Evolutionary conservation across 208 protist species (phyloP), one percentile per base, ranked within the genome.

Genomic region (Leptomonas seymouri): DNA sequence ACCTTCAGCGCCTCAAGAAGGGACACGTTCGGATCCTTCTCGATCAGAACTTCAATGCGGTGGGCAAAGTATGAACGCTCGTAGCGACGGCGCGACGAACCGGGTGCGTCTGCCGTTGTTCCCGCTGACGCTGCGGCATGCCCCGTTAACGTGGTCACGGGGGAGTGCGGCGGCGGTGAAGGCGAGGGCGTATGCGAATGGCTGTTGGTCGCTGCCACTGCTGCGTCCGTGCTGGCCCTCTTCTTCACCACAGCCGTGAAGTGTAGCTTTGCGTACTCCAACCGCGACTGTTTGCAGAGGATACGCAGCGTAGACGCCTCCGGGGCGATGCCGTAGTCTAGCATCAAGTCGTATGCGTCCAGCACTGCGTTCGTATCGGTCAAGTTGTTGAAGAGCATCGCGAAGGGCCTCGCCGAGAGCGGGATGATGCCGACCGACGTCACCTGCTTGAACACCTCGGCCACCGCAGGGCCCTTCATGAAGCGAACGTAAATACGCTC

Each of bases 301-400:
- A 96, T 90, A 28, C 91, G 89, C 58, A 93, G 84, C 18, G 82
- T 82, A 8, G 87, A 93, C 63, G 74, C 74, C 67, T 93, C 84
- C 9, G 91, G 91, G 9, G 74, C 55, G 58, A 96, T 93, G 67
- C 87, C 83, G 73, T 90, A 93, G 78, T 94, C 89, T 6, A 96
- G 75, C 91, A 96, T 96, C 31, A 91, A 71, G 49, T 93, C 84
- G 59, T 96, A 96, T 65, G 93, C 93, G 49, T 93, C 87, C 31
- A 96, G 54, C 20, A 91, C 78, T 18, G 68, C 71, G 69, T 76
- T 82, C 16, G 64, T 2, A 42, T 81, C 69, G 6, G 66, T 70
- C n/a, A 79, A 62, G 61, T 67, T 81, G 68, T 90, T 96, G 79
- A 96, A 94, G 21, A 96, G 63, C 77, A 96, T 87, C 39, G 85